These are phyloP conservation scores for Boletus sp. DNA, from an alignment of 1,284 basidiomycete species.

Conservation along the genomic window DNA sequence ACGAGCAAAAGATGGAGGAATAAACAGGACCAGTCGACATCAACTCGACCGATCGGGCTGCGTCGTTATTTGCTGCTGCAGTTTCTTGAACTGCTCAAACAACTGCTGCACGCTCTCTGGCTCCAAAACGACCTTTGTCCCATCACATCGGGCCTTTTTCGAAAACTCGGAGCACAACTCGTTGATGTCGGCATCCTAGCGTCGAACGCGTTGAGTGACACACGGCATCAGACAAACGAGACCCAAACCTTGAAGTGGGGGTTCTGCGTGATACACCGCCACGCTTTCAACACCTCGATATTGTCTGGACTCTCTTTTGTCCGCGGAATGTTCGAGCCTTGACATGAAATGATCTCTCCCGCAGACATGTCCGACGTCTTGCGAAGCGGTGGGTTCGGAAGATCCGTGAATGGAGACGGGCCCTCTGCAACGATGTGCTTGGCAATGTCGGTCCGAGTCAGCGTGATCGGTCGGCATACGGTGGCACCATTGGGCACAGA, in stretches of 20 bases:
- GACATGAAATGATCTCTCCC: conserved; percentile 49
- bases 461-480: conserved; percentile 49
- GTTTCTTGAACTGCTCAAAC: conserved; percentile 52
- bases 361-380: not conserved
- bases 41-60: conserved; percentile 16
- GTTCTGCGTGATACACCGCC: conserved; percentile 71
- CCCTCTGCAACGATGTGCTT: conserved; percentile 52
- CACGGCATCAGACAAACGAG: conserved; percentile 12
- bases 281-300: conserved; percentile 74
- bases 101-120: conserved; percentile 68
- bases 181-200: conserved; percentile 74
- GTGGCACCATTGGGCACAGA: conserved; percentile 14
- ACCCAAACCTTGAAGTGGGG: conserved; percentile 69
- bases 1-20: not conserved
- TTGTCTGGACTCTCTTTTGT: conserved; percentile 71
- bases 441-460: conserved; percentile 56
- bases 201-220: conserved; percentile 1
- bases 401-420: conserved; percentile 47
- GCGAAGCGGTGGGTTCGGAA: conserved; percentile 41
- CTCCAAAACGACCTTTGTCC: conserved; percentile 77
- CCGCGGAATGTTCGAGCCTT: conserved; percentile 64
- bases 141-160: conserved; percentile 78
- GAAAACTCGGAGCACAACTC: conserved; percentile 77
- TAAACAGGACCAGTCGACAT: not conserved
- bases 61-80: conserved; percentile 10